Conservation (phyloP, 2,329 filamentous ascomycete genomes). For the Calonectria pauciramosa region DNA sequence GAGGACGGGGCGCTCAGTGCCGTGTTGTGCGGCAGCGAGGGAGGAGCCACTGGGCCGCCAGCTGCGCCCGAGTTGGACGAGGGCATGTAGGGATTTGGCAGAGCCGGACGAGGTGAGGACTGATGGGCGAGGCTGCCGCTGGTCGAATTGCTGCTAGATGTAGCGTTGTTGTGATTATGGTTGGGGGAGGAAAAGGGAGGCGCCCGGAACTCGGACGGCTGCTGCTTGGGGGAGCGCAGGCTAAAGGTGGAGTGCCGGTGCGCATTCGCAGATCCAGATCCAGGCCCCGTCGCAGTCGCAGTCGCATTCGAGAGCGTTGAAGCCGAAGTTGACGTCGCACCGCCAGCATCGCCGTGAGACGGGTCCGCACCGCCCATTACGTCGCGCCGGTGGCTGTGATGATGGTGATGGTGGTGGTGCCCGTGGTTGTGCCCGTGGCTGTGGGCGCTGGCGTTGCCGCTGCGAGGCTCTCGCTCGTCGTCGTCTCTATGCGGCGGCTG, state of each 20-base stretch:
- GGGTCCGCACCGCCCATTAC: conserved; percentile 56
- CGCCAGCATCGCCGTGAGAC: conserved; percentile 37
- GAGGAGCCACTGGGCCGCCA: conserved; percentile 47
- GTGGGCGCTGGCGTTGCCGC: conserved; percentile 35
- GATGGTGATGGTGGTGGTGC: conserved; percentile 52
- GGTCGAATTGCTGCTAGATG: conserved; percentile 44
- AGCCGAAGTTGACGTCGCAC: conserved; percentile 38
- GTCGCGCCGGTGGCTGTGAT: conserved; percentile 59
- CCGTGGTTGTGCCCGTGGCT: conserved; percentile 34
- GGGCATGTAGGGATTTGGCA: conserved; percentile 54
- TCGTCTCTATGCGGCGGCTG: conserved; percentile 58
- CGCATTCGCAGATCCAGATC: conserved; percentile 42
- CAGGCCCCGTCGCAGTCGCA: conserved; percentile 34
- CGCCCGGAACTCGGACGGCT: conserved; percentile 53
- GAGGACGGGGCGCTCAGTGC: conserved; percentile 43
- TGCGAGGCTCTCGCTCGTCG: conserved; percentile 50
- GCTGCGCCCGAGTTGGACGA: conserved; percentile 49
- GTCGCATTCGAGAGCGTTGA: conserved; percentile 41
- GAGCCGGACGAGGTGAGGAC: conserved; percentile 48
- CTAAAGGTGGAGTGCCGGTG: conserved; percentile 61
- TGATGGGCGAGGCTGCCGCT: conserved; percentile 48
- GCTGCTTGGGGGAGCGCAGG: conserved; percentile 63
- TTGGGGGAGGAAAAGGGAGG: conserved; percentile 48
- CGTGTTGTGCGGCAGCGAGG: conserved; percentile 49
- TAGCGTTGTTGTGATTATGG: conserved; percentile 44